phyloP scores from a whole-genome alignment of 2,329 filamentous ascomycete genomes.

The Aspergillus pseudoglaucus region DNA sequence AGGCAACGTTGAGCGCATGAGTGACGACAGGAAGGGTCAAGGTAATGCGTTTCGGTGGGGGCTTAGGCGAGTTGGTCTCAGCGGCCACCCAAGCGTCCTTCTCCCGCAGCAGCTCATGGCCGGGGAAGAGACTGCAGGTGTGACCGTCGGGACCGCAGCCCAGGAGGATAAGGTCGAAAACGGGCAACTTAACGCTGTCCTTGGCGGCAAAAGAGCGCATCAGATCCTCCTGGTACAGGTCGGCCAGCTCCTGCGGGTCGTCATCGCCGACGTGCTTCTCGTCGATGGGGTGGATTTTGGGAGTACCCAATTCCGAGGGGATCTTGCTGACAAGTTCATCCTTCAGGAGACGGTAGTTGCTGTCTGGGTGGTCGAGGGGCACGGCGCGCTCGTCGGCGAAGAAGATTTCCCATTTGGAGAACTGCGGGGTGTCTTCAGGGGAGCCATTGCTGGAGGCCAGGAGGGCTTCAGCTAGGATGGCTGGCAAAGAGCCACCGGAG shows the following conservation, averaged over 20 bases:
- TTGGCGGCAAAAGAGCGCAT: slow-evolving; percentile 81
- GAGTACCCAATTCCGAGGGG: slow-evolving; percentile 58
- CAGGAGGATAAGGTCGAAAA: slow-evolving; percentile 89
- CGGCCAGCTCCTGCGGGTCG: slow-evolving; percentile 85
- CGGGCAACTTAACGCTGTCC: slow-evolving; percentile 88
- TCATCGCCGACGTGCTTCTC: slow-evolving; percentile 59
- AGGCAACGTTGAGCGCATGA: slow-evolving; percentile 78
- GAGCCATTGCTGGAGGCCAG: slow-evolving; percentile 51
- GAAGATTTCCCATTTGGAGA: slow-evolving; percentile 93
- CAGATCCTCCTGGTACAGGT: slow-evolving; percentile 84
- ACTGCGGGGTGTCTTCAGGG: slow-evolving; percentile 60
- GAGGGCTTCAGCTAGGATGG: slow-evolving; percentile 77
- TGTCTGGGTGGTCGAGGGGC: slow-evolving; percentile 83
- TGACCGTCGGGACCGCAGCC: slow-evolving; percentile 95
- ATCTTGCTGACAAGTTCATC: slow-evolving; percentile 84
- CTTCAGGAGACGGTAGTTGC: slow-evolving; percentile 87
- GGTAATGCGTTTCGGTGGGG: slow-evolving; percentile 82
- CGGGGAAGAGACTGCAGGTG: slow-evolving; percentile 93
- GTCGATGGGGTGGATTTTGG: slow-evolving; percentile 75
- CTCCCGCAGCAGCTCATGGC: slow-evolving; percentile 79
- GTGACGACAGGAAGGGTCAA: slow-evolving; percentile 85
- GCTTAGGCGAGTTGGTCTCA: slow-evolving; percentile 91
- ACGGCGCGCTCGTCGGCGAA: slow-evolving; percentile 97
- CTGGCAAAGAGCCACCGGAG: slow-evolving; percentile 87
- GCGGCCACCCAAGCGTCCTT: slow-evolving; percentile 84